Percentiles rank a stretch among this genome's conserved stretches.
phyloP scores from a whole-genome alignment of 2,329 filamentous ascomycete genomes.

The Ceratocystis huliohia region DNA sequence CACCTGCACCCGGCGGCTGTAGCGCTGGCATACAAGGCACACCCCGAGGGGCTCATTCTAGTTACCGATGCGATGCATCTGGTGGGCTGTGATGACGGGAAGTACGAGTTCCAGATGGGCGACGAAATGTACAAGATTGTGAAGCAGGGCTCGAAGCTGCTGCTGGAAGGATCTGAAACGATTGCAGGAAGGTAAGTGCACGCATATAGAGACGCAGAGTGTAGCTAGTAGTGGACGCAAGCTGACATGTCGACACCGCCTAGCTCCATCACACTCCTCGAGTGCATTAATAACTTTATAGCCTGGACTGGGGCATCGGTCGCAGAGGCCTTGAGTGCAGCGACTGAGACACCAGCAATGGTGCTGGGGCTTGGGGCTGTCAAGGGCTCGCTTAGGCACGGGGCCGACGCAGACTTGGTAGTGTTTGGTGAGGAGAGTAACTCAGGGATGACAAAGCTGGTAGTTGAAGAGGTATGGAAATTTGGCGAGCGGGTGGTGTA shows the following conservation, averaged over 20 bases:
- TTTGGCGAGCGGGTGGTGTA: conserved; percentile 46
- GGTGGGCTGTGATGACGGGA: conserved; percentile 69
- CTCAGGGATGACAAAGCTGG: conserved; percentile 38
- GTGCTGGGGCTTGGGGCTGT: conserved; percentile 56
- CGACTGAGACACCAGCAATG: conserved; percentile 62
- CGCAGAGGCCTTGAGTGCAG: conserved; percentile 55
- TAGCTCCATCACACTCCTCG: conserved; percentile 59
- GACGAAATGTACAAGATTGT: conserved; percentile 45
- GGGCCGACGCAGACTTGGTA: conserved; percentile 56
- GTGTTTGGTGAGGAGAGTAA: conserved; percentile 46
- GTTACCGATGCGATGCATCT: conserved; percentile 90
- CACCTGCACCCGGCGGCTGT: conserved; percentile 80
- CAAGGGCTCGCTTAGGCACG: conserved; percentile 54
- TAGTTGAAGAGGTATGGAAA: conserved; percentile 70
- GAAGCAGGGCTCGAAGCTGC: conserved; percentile 59
- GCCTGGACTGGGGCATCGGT: conserved; percentile 58
- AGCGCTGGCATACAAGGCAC: conserved; percentile 77
- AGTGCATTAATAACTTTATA: conserved; percentile 73
- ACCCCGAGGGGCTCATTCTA: conserved; percentile 72
- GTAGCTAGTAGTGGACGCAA: not conserved
- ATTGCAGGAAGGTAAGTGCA: conserved; percentile 58
- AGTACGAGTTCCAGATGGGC: conserved; percentile 75
- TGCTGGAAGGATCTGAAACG: conserved; percentile 63
- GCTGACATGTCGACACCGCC: not conserved
- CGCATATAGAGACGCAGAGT: not conserved